A percentile compares a stretch with the other conserved stretches of the same genome.
phyloP scores from a whole-genome alignment of 139 green algal species.

The Chlamydomonas schloesseri region DNA sequence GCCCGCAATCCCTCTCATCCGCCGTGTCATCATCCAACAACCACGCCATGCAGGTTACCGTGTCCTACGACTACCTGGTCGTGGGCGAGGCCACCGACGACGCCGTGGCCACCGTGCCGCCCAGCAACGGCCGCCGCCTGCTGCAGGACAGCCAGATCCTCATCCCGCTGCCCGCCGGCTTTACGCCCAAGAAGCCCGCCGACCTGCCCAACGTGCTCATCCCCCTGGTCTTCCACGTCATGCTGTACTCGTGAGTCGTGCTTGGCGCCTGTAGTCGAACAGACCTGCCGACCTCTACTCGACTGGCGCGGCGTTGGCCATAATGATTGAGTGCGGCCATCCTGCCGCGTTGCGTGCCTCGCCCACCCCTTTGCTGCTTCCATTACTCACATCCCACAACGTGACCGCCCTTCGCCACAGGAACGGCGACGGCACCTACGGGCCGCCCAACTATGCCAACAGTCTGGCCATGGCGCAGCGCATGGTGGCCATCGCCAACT shows the following conservation, averaged over 20 bases:
- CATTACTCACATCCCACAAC: too few species aligned
- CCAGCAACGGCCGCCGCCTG: background rate
- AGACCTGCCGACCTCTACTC: too few species aligned
- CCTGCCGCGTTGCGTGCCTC: too few species aligned
- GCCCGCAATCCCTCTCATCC: too few species aligned
- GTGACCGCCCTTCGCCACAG: background rate
- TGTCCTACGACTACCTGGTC: background rate
- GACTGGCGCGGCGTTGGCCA: background rate
- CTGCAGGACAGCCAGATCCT: background rate
- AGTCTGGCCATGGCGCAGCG: background rate
- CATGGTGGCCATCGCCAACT: slow-evolving; percentile 15
- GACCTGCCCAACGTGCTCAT: background rate
- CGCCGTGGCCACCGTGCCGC: background rate
- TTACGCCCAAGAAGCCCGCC: background rate
- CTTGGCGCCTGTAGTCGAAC: too few species aligned
- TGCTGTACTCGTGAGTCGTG: slow-evolving; percentile 9
- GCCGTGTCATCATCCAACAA: too few species aligned
- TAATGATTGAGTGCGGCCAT: too few species aligned
- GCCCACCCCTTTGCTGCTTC: too few species aligned
- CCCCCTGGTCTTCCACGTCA: slow-evolving; percentile 3
- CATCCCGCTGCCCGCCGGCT: slow-evolving; percentile 9
- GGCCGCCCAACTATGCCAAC: background rate
- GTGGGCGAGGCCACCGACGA: background rate
- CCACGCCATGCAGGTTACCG: too few species aligned
- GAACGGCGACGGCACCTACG: slow-evolving; percentile 4